These are phyloP conservation scores for Cladosporium colombiae DNA, from an alignment of 2,329 filamentous ascomycete species.

Conservation along the genomic window DNA sequence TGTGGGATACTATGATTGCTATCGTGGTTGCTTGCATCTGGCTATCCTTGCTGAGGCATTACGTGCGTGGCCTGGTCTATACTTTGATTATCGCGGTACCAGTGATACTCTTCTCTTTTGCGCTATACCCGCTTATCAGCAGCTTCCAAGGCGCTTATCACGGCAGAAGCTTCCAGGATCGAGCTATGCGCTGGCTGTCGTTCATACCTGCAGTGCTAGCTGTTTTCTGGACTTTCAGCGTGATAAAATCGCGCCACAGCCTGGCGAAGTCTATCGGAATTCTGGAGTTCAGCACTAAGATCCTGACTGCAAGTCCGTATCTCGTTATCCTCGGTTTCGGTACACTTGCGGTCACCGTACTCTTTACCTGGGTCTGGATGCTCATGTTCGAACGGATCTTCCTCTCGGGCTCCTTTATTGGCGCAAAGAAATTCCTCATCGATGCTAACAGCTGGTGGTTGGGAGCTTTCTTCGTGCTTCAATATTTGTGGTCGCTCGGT, in stretches of 20 bases:
- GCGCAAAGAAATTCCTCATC: conserved; percentile 71
- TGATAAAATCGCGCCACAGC: conserved; percentile 76
- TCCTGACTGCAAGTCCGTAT: conserved; percentile 80
- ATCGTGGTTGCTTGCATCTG: conserved; percentile 85
- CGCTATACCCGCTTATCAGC: conserved; percentile 84
- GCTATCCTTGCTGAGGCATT: conserved; percentile 84
- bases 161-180: conserved; percentile 81
- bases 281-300: conserved; percentile 86
- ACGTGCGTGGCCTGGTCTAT: conserved; percentile 80
- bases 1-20: conserved; percentile 88
- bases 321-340: conserved; percentile 81
- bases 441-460: conserved; percentile 92
- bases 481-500: conserved; percentile 93
- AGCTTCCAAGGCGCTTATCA: conserved; percentile 79
- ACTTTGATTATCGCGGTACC: conserved; percentile 82
- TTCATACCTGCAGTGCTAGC: conserved; percentile 73
- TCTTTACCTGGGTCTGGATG: conserved; percentile 95
- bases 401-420: conserved; percentile 76
- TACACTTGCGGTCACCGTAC: conserved; percentile 71
- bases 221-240: conserved; percentile 78
- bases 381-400: conserved; percentile 96
- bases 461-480: conserved; percentile 84
- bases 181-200: conserved; percentile 83
- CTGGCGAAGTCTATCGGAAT: conserved; percentile 83
- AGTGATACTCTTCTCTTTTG: conserved; percentile 82